phyloP scores from a whole-genome alignment of 352 stramenopile species.

The Pythium rishiriense region DNA sequence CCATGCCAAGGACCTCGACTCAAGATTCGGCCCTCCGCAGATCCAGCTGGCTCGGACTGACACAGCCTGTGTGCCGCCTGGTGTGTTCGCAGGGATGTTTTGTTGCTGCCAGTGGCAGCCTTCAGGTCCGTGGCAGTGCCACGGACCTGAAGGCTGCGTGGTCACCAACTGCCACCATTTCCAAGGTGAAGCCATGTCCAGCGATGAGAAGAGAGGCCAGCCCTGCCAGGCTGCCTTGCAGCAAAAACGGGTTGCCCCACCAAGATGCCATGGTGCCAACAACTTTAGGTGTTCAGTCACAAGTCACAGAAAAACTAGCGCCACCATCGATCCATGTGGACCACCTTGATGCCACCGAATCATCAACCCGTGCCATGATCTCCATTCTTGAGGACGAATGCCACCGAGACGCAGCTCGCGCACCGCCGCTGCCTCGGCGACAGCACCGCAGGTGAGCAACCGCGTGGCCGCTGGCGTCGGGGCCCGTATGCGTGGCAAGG shows the following conservation, averaged over 20 bases:
- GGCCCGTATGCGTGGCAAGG: not conserved
- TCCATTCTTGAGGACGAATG: not conserved
- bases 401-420: constrained; percentile 2
- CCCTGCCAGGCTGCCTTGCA: too few species aligned
- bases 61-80: not conserved
- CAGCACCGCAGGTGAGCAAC: not conserved
- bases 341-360: not conserved
- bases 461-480: not conserved
- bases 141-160: too few species aligned
- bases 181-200: not conserved
- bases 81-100: not conserved
- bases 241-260: not conserved
- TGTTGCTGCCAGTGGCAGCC: not conserved
- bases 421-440: not conserved
- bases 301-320: not conserved
- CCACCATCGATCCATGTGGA: not conserved
- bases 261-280: not conserved
- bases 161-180: not conserved
- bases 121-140: too few species aligned
- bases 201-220: too few species aligned
- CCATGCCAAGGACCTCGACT: not conserved
- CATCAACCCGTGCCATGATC: not conserved
- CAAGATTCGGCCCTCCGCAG: constrained; percentile 8
- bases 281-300: not conserved
- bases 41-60: constrained; percentile 9